A percentile compares a stretch with the other conserved stretches of the same genome.
phyloP scores from a whole-genome alignment of 139 green algal species.

The Axilococcus clingmanii region DNA sequence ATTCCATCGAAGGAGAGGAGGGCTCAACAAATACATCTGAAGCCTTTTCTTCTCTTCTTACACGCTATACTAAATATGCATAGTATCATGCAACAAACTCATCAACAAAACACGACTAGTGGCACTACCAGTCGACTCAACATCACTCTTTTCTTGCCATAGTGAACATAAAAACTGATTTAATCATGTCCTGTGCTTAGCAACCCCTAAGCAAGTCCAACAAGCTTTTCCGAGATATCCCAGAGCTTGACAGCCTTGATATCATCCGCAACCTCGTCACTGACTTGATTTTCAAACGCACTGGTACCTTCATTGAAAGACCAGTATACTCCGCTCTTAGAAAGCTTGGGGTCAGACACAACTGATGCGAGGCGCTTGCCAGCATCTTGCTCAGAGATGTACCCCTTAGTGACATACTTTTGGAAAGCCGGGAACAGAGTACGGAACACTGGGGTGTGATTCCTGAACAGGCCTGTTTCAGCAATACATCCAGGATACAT shows the following conservation, averaged over 20 bases:
- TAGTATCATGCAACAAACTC: too few species aligned
- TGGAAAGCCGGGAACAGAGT: slow-evolving; percentile 88
- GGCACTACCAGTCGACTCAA: too few species aligned
- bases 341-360: slow-evolving; percentile 54
- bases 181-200: too few species aligned
- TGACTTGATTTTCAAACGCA: slow-evolving; percentile 26
- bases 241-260: slow-evolving; percentile 69
- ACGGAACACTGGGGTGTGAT: slow-evolving; percentile 68
- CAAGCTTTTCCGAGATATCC: slow-evolving; percentile 62
- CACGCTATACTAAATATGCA: too few species aligned
- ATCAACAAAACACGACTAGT: too few species aligned
- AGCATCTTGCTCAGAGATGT: slow-evolving; percentile 79
- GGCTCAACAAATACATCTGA: too few species aligned
- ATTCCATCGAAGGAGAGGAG: too few species aligned
- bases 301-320: slow-evolving; percentile 59
- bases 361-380: slow-evolving; percentile 72
- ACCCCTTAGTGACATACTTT: slow-evolving; percentile 92
- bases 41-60: too few species aligned
- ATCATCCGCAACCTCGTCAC: slow-evolving; percentile 51
- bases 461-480: slow-evolving; percentile 85
- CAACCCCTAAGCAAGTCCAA: too few species aligned
- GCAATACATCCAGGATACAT: slow-evolving; percentile 97
- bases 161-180: too few species aligned
- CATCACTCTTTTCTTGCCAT: too few species aligned
- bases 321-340: slow-evolving; percentile 76